Base-by-base conservation (phyloP, 805 yeast genomes). In the Saccharomycopsis sp. region DNA sequence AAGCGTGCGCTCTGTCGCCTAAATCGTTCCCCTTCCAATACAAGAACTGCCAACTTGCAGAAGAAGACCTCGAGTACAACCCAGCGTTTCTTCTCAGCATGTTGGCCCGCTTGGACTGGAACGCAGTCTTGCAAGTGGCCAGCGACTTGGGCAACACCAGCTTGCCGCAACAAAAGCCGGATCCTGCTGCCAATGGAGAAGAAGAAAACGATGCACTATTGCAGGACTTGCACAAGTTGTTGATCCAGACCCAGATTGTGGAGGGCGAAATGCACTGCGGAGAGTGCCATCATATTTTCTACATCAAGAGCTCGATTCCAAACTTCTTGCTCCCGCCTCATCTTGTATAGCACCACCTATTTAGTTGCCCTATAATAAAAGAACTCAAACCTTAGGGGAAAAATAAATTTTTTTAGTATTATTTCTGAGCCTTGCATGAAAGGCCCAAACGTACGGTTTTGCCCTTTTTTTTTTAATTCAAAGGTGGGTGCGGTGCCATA, bases 321-420 rank as follows among this genome's bases (percentile, higher is more conserved):
- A 89, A 89, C 67, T 81, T 92, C 61, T 64, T 92, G 41, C 70
- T 92, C 26, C 97, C 98, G 23, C 97, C 97, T 5, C 97, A 92
- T 57, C 67, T 92, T 51, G 94, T 47, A 7, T 42, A 33, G 29
- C 29, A 20, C 7, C 19, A 7, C 15, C 33, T 30, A 8, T 30
- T 30, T n/a, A n/a, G n/a, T n/a, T n/a, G n/a, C n/a, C n/a, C n/a
- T n/a, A n/a, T n/a, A n/a, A n/a, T n/a, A n/a, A n/a, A n/a, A n/a
- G n/a, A n/a, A n/a, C n/a, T n/a, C n/a, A n/a, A n/a, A n/a, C n/a
- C n/a, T n/a, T n/a, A n/a, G n/a, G n/a, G n/a, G n/a, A n/a, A n/a
- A n/a, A n/a, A n/a, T n/a, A n/a, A n/a, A n/a, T n/a, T n/a, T n/a
- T n/a, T n/a, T n/a, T n/a, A n/a, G n/a, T n/a, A n/a, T n/a, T n/a